phyloP scores from a whole-genome alignment of 2,329 filamentous ascomycete species.

The Talaromyces marneffei region DNA sequence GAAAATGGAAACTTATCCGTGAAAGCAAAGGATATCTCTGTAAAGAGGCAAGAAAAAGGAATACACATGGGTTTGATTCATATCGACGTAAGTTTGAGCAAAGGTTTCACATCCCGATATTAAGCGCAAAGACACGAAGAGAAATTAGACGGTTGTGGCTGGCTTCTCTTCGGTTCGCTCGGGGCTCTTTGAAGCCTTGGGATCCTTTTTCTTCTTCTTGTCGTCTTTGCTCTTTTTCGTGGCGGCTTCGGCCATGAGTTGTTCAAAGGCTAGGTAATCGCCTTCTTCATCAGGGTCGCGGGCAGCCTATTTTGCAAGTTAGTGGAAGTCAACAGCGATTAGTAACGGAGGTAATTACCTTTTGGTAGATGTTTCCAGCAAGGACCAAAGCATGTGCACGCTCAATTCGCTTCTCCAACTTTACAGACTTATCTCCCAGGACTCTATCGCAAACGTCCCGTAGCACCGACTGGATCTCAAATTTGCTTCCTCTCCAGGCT shows the following conservation, averaged over 20 bases:
- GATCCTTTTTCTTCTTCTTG: constrained; percentile 62
- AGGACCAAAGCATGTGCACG: constrained; percentile 83
- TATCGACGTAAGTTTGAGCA: constrained; percentile 9
- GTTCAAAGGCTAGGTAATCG: constrained; percentile 97
- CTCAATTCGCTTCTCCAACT: constrained; percentile 79
- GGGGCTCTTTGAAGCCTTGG: constrained; percentile 24
- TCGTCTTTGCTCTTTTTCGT: constrained; percentile 84
- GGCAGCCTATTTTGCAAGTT: constrained; percentile 56
- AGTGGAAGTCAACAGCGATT: constrained; percentile 1
- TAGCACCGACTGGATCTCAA: constrained; percentile 94
- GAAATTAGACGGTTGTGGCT: background rate
- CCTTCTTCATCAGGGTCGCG: constrained; percentile 93
- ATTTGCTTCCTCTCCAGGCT: constrained; percentile 93
- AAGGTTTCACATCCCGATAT: background rate
- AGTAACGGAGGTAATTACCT: constrained; percentile 50
- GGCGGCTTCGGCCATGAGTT: constrained; percentile 92
- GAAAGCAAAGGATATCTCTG: constrained; percentile 9
- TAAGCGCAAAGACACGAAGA: background rate
- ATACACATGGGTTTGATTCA: constrained; percentile 3
- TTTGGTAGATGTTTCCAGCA: constrained; percentile 80
- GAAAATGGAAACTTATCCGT: constrained; percentile 1
- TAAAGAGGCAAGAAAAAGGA: background rate
- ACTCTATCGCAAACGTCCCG: constrained; percentile 90
- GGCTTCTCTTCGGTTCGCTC: constrained; percentile 1
- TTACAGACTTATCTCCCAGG: constrained; percentile 71